Evolutionary conservation across 176 grass and related monocot genomes (phyloP), one percentile per base, ranked within the genome.

Genomic region (Pontederia paniculata): DNA sequence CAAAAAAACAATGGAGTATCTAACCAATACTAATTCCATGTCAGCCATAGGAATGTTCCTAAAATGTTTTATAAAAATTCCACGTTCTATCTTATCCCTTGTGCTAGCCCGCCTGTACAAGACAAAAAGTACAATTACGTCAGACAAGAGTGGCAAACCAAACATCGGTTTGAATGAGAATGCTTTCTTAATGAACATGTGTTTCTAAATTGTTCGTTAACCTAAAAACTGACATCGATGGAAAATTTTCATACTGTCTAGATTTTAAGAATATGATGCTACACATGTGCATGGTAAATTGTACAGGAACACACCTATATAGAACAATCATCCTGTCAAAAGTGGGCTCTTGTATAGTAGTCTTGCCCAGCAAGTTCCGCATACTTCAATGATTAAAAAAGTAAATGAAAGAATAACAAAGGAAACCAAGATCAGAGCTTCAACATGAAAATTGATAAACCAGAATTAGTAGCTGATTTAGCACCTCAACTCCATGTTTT

Each of bases 251-350:
- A 31, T 31, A 31, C 25, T 31, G 25, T 5, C 5, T 31, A 31
- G 25, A 31, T 31, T 31, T 31, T 2, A 31, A 31, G 5, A 31
- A 31, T 5, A 5, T 5, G 5, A 31, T 31, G 25, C 5, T 5
- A 31, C 25, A 31, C 5, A 31, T 31, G 20, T 53, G 50, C 17
- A 17, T 19, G 10, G 20, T 18, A 19, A 7, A 53, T 18, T 96
- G 49, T 70, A 68, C 16, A 41, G 25, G 11, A 17, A 5, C 28
- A 47, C 84, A 98, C 93, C 93, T 98, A 59, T 98, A 98, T 44
- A 98, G 71, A 48, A 98, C 93, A 72, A 98, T 98, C 78, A 98
- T 85, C 73, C 88, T 80, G 79, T 98, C 86, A 79, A 98, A 98
- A 63, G 86, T 98, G 74, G 93, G 86, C 58, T 98, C 93, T 63